A percentile compares a stretch with the other conserved stretches of the same genome.
Evolutionary conservation across 1,139 yeast species (phyloP).

Genomic region (Barnettozyma hawaiiensis): DNA sequence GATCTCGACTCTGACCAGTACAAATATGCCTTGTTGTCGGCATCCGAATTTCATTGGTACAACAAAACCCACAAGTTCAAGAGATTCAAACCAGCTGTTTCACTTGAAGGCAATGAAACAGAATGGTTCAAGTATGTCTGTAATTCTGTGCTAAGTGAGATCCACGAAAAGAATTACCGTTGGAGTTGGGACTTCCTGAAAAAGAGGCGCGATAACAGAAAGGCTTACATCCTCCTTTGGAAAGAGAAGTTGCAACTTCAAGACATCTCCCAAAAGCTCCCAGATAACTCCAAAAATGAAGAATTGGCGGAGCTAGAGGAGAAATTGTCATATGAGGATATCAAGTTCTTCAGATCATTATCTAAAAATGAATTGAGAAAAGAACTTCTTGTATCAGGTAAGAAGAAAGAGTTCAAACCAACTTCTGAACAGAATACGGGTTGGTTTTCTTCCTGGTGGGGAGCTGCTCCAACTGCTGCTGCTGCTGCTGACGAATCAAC

Average conservation of each 20-base stretch:
- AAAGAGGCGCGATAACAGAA: constrained; percentile 66
- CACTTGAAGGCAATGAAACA: constrained; percentile 62
- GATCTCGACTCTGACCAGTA: constrained; percentile 84
- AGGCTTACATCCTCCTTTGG: constrained; percentile 65
- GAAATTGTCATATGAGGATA: constrained; percentile 65
- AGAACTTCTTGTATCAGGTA: constrained; percentile 33
- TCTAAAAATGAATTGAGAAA: constrained; percentile 63
- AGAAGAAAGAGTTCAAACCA: constrained; percentile 15
- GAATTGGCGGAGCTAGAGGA: constrained; percentile 51
- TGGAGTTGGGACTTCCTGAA: constrained; percentile 89
- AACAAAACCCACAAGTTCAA: constrained; percentile 71
- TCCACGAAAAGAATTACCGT: constrained; percentile 70
- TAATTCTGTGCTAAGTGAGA: constrained; percentile 63
- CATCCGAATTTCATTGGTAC: constrained; percentile 77
- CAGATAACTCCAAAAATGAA: constrained; percentile 31
- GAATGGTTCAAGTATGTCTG: constrained; percentile 85
- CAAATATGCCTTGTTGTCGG: constrained; percentile 72
- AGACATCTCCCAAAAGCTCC: constrained; percentile 26
- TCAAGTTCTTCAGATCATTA: constrained; percentile 76
- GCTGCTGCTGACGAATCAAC: constrained; percentile 15
- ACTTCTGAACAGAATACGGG: constrained; percentile 30
- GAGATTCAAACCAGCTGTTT: constrained; percentile 56
- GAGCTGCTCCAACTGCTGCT: constrained; percentile 23
- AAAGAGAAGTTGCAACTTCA: constrained; percentile 42
- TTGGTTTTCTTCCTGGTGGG: constrained; percentile 64